Conservation (phyloP, 441 rosid species). For the Raphanus hybrid region DNA sequence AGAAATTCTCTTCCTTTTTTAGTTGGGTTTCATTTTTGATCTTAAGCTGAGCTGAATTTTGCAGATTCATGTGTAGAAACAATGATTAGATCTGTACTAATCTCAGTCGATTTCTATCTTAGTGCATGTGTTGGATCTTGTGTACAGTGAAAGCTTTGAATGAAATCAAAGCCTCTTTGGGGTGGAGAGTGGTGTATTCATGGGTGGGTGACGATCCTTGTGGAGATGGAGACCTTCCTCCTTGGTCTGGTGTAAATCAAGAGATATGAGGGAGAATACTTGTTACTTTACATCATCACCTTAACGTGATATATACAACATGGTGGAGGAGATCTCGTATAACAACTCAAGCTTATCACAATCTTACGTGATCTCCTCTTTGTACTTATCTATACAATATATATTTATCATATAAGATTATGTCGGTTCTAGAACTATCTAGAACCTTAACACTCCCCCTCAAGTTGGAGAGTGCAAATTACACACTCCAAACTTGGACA, state of each 20-base stretch:
- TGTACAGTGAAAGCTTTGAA: conserved; percentile 79
- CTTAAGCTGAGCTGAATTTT: conserved; percentile 3
- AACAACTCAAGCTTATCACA: no score
- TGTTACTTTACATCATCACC: no score
- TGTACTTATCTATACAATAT: no score
- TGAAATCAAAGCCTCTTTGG: conserved; percentile 80
- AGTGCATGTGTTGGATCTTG: neutral
- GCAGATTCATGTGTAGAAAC: neutral
- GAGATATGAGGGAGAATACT: no score
- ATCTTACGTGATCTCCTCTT: no score
- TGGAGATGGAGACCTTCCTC: conserved; percentile 76
- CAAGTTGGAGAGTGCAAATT: no score
- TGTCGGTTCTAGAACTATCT: no score
- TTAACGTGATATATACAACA: no score
- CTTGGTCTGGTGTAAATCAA: conserved; percentile 83
- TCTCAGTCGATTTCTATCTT: conserved; percentile 37
- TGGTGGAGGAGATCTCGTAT: no score
- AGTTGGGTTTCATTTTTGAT: neutral
- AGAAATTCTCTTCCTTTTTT: neutral
- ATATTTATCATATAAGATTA: no score
- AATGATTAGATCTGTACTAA: conserved; percentile 8
- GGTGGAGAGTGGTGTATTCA: conserved; percentile 84
- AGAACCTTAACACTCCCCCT: no score
- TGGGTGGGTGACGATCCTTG: conserved; percentile 92
- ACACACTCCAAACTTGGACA: no score